These are phyloP conservation scores for Cyberlindnera maritima DNA, from an alignment of 805 yeast genomes.

Conservation along the genomic window DNA sequence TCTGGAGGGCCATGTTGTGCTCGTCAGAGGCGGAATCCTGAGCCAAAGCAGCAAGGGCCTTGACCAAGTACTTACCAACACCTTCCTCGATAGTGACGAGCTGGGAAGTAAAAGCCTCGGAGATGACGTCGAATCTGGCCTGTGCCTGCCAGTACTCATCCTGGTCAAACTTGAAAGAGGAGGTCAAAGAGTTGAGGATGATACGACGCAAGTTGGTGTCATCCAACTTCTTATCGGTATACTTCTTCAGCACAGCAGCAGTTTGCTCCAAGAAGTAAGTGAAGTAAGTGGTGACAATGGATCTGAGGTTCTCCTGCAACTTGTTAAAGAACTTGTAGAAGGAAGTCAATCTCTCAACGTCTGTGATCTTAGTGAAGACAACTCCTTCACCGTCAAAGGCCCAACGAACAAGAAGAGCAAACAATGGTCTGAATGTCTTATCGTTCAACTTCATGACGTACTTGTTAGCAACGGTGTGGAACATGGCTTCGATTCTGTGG, in stretches of 20 bases:
- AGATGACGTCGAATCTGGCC: conserved; percentile 74
- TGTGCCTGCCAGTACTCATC: conserved; percentile 95
- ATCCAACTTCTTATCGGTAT: conserved; percentile 39
- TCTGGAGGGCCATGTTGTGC: conserved; percentile 73
- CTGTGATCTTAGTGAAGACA: conserved; percentile 40
- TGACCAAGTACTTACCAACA: conserved; percentile 78
- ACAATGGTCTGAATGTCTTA: conserved; percentile 87
- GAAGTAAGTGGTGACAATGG: conserved; percentile 85
- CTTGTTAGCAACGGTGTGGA: conserved; percentile 67
- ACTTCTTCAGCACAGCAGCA: conserved; percentile 50
- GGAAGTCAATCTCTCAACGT: conserved; percentile 59
- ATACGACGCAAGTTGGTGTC: conserved; percentile 66
- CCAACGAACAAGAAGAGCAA: conserved; percentile 86
- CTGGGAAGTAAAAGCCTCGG: conserved; percentile 63
- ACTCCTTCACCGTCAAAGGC: conserved; percentile 83
- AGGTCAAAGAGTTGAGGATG: conserved; percentile 65
- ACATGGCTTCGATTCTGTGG: conserved; percentile 75
- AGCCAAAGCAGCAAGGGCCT: conserved; percentile 74
- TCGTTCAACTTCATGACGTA: conserved; percentile 91
- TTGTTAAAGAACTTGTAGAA: conserved; percentile 85
- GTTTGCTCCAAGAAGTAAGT: conserved; percentile 83
- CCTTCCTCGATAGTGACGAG: conserved; percentile 64
- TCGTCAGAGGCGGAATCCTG: conserved; percentile 66
- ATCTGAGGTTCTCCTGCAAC: conserved; percentile 77
- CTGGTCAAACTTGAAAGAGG: conserved; percentile 84